These are phyloP conservation scores for Clitocybe nebularis DNA, from an alignment of 1,284 basidiomycete genomes.

Conservation along the genomic window DNA sequence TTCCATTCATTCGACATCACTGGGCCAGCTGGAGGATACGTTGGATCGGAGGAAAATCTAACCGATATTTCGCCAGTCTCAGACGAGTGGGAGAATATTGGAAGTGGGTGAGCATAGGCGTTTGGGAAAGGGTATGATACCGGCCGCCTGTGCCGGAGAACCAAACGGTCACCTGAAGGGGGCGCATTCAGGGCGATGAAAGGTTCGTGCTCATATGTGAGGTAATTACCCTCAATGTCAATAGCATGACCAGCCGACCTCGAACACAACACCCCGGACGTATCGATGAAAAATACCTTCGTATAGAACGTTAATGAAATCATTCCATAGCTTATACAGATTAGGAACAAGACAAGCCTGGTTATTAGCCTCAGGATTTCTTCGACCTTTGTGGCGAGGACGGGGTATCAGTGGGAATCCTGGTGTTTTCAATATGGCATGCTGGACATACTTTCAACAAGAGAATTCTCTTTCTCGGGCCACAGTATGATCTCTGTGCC, in stretches of 20 bases:
- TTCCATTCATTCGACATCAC: slow-evolving; percentile 46
- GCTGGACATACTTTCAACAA: slow-evolving; percentile 65
- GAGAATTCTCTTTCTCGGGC: slow-evolving; percentile 65
- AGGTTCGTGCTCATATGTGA: background rate
- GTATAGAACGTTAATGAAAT: slow-evolving; percentile 2
- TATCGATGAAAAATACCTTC: slow-evolving; percentile 79
- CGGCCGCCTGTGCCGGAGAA: slow-evolving; percentile 71
- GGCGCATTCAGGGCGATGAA: slow-evolving; percentile 1
- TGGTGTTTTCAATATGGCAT: background rate
- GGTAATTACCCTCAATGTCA: slow-evolving; percentile 69
- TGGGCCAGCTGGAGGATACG: slow-evolving; percentile 42
- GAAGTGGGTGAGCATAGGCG: slow-evolving; percentile 68
- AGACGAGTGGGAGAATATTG: slow-evolving; percentile 57
- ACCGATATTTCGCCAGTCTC: slow-evolving; percentile 57
- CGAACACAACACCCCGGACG: slow-evolving; percentile 69
- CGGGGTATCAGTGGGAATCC: background rate
- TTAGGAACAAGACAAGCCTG: slow-evolving; percentile 42
- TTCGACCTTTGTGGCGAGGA: slow-evolving; percentile 42
- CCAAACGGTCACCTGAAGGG: slow-evolving; percentile 42
- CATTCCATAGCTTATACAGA: slow-evolving; percentile 6
- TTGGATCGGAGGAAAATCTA: slow-evolving; percentile 57
- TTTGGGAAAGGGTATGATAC: slow-evolving; percentile 73
- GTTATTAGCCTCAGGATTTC: slow-evolving; percentile 65
- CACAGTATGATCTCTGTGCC: slow-evolving; percentile 62
- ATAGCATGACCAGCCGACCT: slow-evolving; percentile 76